A percentile compares a stretch with the other conserved stretches of the same genome.
Conservation (phyloP, 352 stramenopile genomes). For the Peronosclerospora sorghi region DNA sequence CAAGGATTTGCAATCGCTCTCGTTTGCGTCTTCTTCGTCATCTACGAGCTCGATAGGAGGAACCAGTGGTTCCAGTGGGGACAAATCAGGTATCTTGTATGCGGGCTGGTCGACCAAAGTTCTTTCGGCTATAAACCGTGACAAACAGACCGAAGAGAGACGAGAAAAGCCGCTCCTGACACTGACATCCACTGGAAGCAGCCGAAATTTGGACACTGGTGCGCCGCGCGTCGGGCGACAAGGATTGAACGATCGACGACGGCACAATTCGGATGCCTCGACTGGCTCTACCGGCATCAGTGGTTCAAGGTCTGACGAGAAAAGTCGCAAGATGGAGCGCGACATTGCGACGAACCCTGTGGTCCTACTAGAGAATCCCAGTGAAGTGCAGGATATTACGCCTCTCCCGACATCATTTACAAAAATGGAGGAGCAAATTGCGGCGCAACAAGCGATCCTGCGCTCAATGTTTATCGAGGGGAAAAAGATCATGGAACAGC, state of each 20-base stretch:
- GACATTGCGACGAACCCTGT: conserved; percentile 10
- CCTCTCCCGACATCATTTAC: conserved; percentile 54
- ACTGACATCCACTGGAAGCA: conserved; percentile 13
- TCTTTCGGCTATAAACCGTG: conserved; percentile 30
- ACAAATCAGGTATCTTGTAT: conserved; percentile 40
- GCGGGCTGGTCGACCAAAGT: conserved; percentile 51
- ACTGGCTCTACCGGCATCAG: conserved; percentile 18
- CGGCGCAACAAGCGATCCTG: conserved; percentile 54
- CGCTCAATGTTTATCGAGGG: conserved; percentile 65
- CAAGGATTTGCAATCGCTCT: conserved; percentile 14
- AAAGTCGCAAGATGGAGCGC: conserved; percentile 11
- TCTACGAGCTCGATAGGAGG: conserved; percentile 29
- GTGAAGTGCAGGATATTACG: conserved; percentile 35
- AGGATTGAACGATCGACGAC: conserved; percentile 18
- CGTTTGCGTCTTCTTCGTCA: conserved; percentile 32
- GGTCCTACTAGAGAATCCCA: conserved; percentile 28
- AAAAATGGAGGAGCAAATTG: conserved; percentile 75
- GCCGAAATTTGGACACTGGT: conserved; percentile 12
- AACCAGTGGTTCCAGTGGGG: conserved; percentile 9
- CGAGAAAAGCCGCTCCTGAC: conserved; percentile 23
- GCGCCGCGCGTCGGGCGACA: conserved; percentile 7
- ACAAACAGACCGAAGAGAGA: conserved; percentile 20
- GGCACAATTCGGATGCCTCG: conserved; percentile 37
- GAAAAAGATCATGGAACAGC: conserved; percentile 64
- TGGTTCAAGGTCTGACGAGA: conserved; percentile 16